phyloP scores from a whole-genome alignment of 768 basidiomycete genomes.

The Roridomyces roridus region DNA sequence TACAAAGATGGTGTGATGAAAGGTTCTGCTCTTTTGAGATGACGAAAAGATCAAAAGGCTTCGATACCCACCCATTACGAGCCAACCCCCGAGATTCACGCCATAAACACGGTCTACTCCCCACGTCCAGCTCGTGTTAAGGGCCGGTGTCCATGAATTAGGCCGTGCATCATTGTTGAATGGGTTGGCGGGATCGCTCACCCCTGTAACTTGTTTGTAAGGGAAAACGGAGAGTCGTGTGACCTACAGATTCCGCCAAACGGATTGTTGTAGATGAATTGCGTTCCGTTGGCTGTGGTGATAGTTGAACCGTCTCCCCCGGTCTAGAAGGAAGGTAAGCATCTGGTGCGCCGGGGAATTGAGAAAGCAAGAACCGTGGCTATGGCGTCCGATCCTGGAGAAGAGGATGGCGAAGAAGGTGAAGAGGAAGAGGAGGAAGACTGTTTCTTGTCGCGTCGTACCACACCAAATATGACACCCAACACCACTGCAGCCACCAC shows the following conservation, averaged over 20 bases:
- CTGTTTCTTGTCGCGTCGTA: constrained; percentile 23
- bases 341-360: background rate
- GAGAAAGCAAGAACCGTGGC: background rate
- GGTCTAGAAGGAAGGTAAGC: constrained; percentile 28
- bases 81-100: constrained; percentile 78
- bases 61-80: constrained; percentile 42
- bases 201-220: constrained; percentile 44
- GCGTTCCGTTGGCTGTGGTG: constrained; percentile 64
- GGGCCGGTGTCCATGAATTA: constrained; percentile 75
- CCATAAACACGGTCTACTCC: constrained; percentile 62
- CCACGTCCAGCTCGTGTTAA: constrained; percentile 75
- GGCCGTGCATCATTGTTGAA: constrained; percentile 71
- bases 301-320: constrained; percentile 72
- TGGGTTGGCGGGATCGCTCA: constrained; percentile 64
- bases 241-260: constrained; percentile 71
- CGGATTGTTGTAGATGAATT: constrained; percentile 72
- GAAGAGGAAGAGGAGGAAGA: constrained; percentile 16
- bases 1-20: constrained; percentile 73
- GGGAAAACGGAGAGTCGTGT: background rate
- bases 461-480: constrained; percentile 40
- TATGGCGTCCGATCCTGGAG: background rate
- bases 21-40: constrained; percentile 40
- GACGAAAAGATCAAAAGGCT: background rate
- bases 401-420: background rate
- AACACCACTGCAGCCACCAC: constrained; percentile 38